Conservation (phyloP, 805 yeast species). For the Saccharomycopsis malanga region DNA sequence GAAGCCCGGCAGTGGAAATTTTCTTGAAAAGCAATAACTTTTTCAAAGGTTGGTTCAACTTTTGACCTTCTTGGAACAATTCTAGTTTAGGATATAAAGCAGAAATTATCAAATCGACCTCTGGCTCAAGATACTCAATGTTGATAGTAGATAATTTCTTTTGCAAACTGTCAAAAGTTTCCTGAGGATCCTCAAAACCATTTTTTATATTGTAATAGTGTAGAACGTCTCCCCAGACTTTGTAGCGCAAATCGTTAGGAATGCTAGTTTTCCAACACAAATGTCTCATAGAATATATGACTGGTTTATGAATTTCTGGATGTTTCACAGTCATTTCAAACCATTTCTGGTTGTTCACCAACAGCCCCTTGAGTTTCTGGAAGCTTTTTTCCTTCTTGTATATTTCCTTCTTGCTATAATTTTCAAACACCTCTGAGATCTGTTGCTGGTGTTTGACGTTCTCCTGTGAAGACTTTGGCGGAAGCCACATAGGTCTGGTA, state of each 20-base stretch:
- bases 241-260: conserved; percentile 17
- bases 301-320: conserved; percentile 20
- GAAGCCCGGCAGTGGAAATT: conserved; percentile 15
- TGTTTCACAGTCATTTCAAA: conserved; percentile 21
- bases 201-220: conserved; percentile 16
- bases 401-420: conserved; percentile 18
- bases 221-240: conserved; percentile 18
- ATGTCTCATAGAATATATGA: conserved; percentile 17
- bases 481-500: conserved; percentile 65
- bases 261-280: conserved; percentile 22
- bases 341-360: conserved; percentile 22
- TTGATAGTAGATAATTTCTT: conserved; percentile 13
- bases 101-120: conserved; percentile 18
- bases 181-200: background rate
- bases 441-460: conserved; percentile 50
- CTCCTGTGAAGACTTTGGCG: conserved; percentile 54
- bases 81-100: conserved; percentile 17
- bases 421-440: conserved; percentile 31
- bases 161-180: conserved; percentile 7
- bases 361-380: conserved; percentile 12
- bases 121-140: conserved; percentile 17
- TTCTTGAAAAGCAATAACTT: conserved; percentile 14
- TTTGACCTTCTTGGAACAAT: conserved; percentile 18
- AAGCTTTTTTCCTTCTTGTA: conserved; percentile 16
- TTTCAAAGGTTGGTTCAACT: conserved; percentile 11